A percentile compares a stretch with the other conserved stretches of the same genome.
Conservation (phyloP, 2,329 filamentous ascomycete species). For the Massarina eburnea region DNA sequence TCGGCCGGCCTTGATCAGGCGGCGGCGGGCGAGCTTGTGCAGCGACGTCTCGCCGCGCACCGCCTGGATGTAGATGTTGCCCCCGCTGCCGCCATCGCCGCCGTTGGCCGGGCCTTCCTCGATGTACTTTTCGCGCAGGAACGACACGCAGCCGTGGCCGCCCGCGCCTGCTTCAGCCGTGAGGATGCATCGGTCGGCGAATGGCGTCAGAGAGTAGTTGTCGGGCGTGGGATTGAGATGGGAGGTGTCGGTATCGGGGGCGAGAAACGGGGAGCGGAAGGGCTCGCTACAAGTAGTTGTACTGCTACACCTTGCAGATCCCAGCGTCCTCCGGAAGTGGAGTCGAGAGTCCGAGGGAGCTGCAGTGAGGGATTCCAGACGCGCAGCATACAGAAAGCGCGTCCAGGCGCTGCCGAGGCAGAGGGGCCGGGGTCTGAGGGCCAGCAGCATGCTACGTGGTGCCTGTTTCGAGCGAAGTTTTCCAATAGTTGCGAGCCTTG, state of each 20-base stretch:
- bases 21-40: slow-evolving; percentile 81
- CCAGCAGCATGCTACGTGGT: slow-evolving; percentile 30
- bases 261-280: slow-evolving; percentile 5
- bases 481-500: no score
- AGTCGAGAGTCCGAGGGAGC: slow-evolving; percentile 15
- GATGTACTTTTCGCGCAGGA: slow-evolving; percentile 87
- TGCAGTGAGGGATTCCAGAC: slow-evolving; percentile 28
- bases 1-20: slow-evolving; percentile 71
- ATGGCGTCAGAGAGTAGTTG: slow-evolving; percentile 80
- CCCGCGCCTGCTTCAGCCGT: slow-evolving; percentile 77
- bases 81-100: slow-evolving; percentile 88
- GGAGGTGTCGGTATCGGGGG: slow-evolving; percentile 19
- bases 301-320: slow-evolving; percentile 30
- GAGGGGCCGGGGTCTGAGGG: slow-evolving; percentile 18
- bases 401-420: slow-evolving; percentile 42
- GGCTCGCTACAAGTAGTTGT: slow-evolving; percentile 16
- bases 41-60: slow-evolving; percentile 87
- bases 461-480: no score
- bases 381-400: slow-evolving; percentile 50
- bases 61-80: slow-evolving; percentile 92
- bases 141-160: slow-evolving; percentile 92
- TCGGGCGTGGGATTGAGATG: slow-evolving; percentile 76
- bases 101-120: slow-evolving; percentile 90
- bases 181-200: slow-evolving; percentile 82
- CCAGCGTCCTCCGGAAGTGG: slow-evolving; percentile 14